Conservation (phyloP, 139 green algal species). For the Tetradesmus obliquus region DNA sequence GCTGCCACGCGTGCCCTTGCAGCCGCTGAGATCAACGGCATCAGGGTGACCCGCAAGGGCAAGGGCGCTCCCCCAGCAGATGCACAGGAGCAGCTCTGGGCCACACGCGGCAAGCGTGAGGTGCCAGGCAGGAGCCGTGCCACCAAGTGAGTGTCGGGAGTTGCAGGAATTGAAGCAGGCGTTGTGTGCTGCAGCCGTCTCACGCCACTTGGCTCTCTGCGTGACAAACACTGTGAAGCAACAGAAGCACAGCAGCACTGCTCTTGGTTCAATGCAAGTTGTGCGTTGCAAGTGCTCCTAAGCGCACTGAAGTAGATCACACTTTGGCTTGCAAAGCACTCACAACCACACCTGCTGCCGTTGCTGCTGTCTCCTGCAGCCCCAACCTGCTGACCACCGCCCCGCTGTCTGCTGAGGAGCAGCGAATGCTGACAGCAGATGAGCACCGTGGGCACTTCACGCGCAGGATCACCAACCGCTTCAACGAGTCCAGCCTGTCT, state of each 20-base stretch:
- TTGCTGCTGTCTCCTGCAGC: neutral
- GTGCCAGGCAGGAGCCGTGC: conserved; percentile 25
- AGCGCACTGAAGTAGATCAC: neutral
- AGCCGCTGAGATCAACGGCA: conserved; percentile 30
- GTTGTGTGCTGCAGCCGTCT: too few species aligned
- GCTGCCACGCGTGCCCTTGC: neutral
- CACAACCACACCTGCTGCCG: neutral
- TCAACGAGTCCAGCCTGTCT: conserved; percentile 36
- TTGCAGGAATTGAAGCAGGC: too few species aligned
- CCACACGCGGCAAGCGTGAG: neutral
- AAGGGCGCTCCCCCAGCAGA: conserved; percentile 38
- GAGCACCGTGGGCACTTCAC: neutral
- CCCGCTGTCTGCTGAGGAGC: neutral
- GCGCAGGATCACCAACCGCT: conserved; percentile 20
- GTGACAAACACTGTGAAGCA: too few species aligned
- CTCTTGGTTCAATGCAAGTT: neutral
- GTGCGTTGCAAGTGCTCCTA: too few species aligned
- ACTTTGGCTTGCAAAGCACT: neutral
- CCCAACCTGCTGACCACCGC: neutral
- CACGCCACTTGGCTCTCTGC: too few species aligned
- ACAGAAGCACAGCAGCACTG: neutral
- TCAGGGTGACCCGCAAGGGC: conserved; percentile 34
- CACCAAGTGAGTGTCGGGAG: neutral
- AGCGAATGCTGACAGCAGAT: conserved; percentile 1
- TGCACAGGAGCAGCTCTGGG: conserved; percentile 11